Base-by-base conservation (phyloP, 148 eudicot genomes). In the Camellia granthamiana region DNA sequence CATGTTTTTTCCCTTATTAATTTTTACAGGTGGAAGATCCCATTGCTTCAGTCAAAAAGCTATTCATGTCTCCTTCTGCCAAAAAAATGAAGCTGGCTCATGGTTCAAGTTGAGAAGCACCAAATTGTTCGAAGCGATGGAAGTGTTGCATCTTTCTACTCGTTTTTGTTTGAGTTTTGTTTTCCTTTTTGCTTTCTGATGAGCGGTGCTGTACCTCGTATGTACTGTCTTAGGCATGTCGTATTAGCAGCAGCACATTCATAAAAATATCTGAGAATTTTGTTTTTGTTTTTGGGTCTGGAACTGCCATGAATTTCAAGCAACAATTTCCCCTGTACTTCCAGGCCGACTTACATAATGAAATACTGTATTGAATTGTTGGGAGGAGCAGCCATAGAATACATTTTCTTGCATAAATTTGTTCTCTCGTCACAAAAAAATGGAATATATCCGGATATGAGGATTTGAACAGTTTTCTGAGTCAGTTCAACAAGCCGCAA, bases 11-110 rank as follows among this genome's bases (percentile, higher is more conserved):
- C 63, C 21, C 83, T 61, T 70, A 6, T 77, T 72, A n/a, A 62
- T 66, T 65, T 74, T 52, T 88, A 77, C 89, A 95, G 99, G 90
- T 95, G 83, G 95, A 93, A 87, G 99, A 93, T 84, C 99, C 99
- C 19, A 79, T 95, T 81, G 86, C 88, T 46, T 93, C 97, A 58
- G 88, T 95, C 54, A 84, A 85, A 81, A 90, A 79, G 77, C 92
- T 95, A 43, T 93, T 93, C 75, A 84, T 80, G 77, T 82, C 94
- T 72, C 93, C 97, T 70, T 81, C 90, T 19, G 75, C 94, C 46
- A 95, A 93, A 87, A 87, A 86, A 82, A 63, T 75, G 52, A 93
- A 91, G 83, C 71, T 80, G 30, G 81, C 84, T 66, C 80, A 73
- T 81, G 76, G 63, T 58, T 79, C 77, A 80, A 89, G 86, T 79